These are phyloP conservation scores for Furcasterigmium furcatum DNA, from an alignment of 2,329 filamentous ascomycete genomes.

Conservation along the genomic window DNA sequence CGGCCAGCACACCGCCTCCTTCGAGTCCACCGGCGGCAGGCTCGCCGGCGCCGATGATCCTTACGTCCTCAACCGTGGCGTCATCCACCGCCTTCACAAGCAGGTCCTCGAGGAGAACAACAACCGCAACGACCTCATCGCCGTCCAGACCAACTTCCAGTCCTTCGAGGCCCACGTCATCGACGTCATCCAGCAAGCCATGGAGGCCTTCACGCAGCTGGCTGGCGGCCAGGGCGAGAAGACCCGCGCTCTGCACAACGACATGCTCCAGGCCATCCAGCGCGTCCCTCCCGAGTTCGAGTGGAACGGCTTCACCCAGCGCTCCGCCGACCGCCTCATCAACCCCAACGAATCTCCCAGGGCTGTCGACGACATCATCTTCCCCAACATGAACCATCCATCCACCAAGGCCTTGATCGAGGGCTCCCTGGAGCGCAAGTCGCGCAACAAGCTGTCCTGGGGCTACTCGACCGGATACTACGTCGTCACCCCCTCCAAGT, in stretches of 20 bases:
- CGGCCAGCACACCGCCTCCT: conserved; percentile 78
- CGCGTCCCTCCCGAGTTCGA: conserved; percentile 82
- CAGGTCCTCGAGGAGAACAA: conserved; percentile 96
- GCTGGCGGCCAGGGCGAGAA: conserved; percentile 79
- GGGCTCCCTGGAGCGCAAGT: conserved; percentile 86
- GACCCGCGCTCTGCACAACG: conserved; percentile 74
- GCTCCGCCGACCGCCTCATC: conserved; percentile 70
- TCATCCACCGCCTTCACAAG: conserved; percentile 80
- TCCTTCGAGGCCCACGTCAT: conserved; percentile 86
- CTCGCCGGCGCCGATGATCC: conserved; percentile 76
- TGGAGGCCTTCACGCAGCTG: conserved; percentile 81
- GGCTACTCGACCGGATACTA: conserved; percentile 83
- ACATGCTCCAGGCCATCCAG: conserved; percentile 77
- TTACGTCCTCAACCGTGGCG: conserved; percentile 79
- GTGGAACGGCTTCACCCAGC: conserved; percentile 79
- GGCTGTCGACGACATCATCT: conserved; percentile 69
- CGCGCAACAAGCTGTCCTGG: conserved; percentile 75
- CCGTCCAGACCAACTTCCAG: conserved; percentile 86
- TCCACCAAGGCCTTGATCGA: conserved; percentile 82
- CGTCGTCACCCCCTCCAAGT: conserved; percentile 83
- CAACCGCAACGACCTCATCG: conserved; percentile 85
- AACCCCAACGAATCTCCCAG: conserved; percentile 74
- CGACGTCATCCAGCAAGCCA: conserved; percentile 74
- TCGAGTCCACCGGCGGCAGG: conserved; percentile 71
- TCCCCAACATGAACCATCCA: conserved; percentile 84